Conservation (phyloP, 2,329 filamentous ascomycete genomes). For the Ophiostoma himal-ulmi region DNA sequence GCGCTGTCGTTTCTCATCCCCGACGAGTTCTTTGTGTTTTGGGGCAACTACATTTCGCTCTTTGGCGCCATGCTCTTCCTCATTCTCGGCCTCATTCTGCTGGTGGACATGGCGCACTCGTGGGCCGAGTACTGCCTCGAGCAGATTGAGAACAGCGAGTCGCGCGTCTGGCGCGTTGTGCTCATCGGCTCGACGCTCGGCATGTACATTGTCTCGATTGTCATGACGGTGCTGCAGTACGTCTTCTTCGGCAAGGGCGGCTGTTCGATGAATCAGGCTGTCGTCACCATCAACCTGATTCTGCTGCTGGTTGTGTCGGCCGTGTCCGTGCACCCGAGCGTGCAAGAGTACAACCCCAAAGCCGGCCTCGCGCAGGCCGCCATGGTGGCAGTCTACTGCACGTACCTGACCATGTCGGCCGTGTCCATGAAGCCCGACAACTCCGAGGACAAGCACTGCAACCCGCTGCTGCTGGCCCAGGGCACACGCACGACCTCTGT, state of each 20-base stretch:
- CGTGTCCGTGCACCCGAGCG: conserved; percentile 79
- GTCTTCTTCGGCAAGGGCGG: conserved; percentile 79
- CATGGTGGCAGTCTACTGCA: conserved; percentile 97
- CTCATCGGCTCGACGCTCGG: conserved; percentile 86
- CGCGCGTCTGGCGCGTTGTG: conserved; percentile 73
- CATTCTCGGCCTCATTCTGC: conserved; percentile 80
- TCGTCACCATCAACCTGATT: conserved; percentile 88
- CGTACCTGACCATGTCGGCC: conserved; percentile 95
- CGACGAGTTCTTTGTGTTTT: conserved; percentile 88
- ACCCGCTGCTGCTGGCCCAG: conserved; percentile 78
- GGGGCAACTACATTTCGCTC: conserved; percentile 90
- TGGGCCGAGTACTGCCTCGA: conserved; percentile 96
- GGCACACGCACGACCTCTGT: conserved; percentile 86
- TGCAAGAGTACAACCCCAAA: conserved; percentile 88
- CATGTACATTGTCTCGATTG: conserved; percentile 88
- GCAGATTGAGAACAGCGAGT: conserved; percentile 87
- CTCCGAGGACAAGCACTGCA: conserved; percentile 85
- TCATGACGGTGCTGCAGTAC: conserved; percentile 96
- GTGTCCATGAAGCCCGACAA: conserved; percentile 98
- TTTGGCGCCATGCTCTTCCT: conserved; percentile 88
- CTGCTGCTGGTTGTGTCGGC: conserved; percentile 74
- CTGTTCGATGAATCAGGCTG: conserved; percentile 94
- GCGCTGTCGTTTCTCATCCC: conserved; percentile 94
- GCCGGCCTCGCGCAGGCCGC: conserved; percentile 95
- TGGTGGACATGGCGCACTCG: conserved; percentile 91